phyloP scores from a whole-genome alignment of 441 rosid genomes.

The Jatropha multifida region DNA sequence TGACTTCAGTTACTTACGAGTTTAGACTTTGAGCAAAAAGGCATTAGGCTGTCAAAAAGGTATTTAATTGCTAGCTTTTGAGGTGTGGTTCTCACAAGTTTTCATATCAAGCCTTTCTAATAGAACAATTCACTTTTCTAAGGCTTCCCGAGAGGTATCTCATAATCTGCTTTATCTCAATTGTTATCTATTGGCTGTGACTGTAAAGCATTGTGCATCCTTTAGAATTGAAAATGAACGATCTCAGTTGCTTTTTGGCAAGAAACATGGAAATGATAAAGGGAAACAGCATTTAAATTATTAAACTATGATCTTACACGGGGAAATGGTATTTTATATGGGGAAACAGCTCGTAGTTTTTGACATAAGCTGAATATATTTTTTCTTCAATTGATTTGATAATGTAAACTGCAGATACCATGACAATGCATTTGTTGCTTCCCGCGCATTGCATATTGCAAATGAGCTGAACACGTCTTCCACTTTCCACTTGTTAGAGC shows the following conservation, averaged over 20 bases:
- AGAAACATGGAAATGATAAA: too few species aligned
- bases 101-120: too few species aligned
- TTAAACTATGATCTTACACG: too few species aligned
- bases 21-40: not conserved
- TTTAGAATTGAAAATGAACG: too few species aligned
- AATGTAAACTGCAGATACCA: conserved; percentile 53
- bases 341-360: not conserved
- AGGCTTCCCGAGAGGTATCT: too few species aligned
- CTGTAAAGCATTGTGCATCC: not conserved
- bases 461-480: conserved; percentile 46
- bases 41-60: not conserved
- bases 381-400: not conserved
- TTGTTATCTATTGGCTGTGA: not conserved
- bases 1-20: too few species aligned
- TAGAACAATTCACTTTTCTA: too few species aligned
- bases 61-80: not conserved
- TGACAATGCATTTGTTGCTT: conserved; percentile 71
- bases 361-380: not conserved
- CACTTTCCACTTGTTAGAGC: conserved; percentile 59
- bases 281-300: too few species aligned
- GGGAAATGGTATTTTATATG: too few species aligned
- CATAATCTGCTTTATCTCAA: not conserved
- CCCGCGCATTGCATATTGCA: conserved; percentile 80
- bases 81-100: too few species aligned
- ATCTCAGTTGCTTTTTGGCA: too few species aligned